Evolutionary conservation across 257 asterid species (phyloP), one percentile per base, ranked within the genome.

Genomic region (Plantago ovata): DNA sequence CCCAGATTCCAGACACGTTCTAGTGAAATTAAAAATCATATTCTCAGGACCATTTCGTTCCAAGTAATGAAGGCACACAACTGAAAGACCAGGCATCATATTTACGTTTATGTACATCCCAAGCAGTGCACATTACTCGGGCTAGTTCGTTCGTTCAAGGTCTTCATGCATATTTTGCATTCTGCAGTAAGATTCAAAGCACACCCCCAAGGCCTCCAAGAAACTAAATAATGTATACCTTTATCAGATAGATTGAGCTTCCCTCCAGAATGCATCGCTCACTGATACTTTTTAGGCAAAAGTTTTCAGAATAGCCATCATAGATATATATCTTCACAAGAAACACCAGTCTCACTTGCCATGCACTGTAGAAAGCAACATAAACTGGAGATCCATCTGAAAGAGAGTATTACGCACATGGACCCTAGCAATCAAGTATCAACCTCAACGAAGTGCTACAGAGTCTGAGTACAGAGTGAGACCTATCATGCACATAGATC

Each of bases 41-140:
- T 47, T 22, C 46, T 52, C 13, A 32, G 43, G 16, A 32, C 44
- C 54, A 53, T 24, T n/a, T n/a, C n/a, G n/a, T n/a, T n/a, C n/a
- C 10, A 54, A 53, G 43, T 28, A 71, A 23, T 64, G 18, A 38
- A 60, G 64, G 45, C 68, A 70, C 42, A 41, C 51, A 50, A 62
- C 58, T n/a, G n/a, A 48, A 51, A 42, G 64, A 47, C 38, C 50
- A 56, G 58, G 47, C 18, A 10, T 18, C 15, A 18, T 38, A 40
- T 65, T 32, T 58, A 62, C 54, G 59, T 62, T 62, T 72, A 50
- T 63, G 46, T 52, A 67, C 63, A 63, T 42, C 59, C 42, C 53
- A 18, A 65, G 43, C 39, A 38, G 57, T 50, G 57, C 72, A 41
- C 38, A n/a, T 53, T 57, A 57, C 47, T 58, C 68, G 38, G 77